These are phyloP conservation scores for Melanogaster broomeanus DNA, from an alignment of 768 basidiomycete genomes.

Conservation along the genomic window DNA sequence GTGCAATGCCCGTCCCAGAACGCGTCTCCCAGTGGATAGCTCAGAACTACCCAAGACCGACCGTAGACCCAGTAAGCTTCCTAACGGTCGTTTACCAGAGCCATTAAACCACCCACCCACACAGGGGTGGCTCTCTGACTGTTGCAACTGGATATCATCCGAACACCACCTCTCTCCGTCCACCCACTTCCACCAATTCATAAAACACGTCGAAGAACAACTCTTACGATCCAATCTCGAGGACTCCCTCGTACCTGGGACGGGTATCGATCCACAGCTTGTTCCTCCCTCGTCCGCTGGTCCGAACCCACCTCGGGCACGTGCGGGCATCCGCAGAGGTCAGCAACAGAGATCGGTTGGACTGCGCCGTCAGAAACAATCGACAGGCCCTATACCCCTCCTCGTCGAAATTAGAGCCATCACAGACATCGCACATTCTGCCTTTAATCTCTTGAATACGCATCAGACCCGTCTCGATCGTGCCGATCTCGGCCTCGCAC, in stretches of 20 bases:
- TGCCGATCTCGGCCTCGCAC: constrained; percentile 45
- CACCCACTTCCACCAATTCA: constrained; percentile 51
- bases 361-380: constrained; percentile 12
- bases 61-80: constrained; percentile 58
- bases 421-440: constrained; percentile 85
- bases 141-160: constrained; percentile 61
- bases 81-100: neutral
- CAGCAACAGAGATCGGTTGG: neutral
- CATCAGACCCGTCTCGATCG: constrained; percentile 64
- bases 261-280: constrained; percentile 52
- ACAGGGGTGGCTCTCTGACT: constrained; percentile 77
- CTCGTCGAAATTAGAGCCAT: constrained; percentile 77
- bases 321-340: neutral
- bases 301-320: constrained; percentile 8
- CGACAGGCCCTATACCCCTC: constrained; percentile 46
- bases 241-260: constrained; percentile 71
- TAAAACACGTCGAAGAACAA: constrained; percentile 59
- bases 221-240: constrained; percentile 69
- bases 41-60: constrained; percentile 57
- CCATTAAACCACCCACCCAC: constrained; percentile 4
- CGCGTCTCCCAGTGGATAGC: constrained; percentile 55
- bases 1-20: constrained; percentile 22
- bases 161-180: constrained; percentile 50
- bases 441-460: constrained; percentile 74
- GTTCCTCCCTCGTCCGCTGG: constrained; percentile 6